Base-by-base conservation (phyloP, 805 yeast genomes). In the Ogataea angusta region DNA sequence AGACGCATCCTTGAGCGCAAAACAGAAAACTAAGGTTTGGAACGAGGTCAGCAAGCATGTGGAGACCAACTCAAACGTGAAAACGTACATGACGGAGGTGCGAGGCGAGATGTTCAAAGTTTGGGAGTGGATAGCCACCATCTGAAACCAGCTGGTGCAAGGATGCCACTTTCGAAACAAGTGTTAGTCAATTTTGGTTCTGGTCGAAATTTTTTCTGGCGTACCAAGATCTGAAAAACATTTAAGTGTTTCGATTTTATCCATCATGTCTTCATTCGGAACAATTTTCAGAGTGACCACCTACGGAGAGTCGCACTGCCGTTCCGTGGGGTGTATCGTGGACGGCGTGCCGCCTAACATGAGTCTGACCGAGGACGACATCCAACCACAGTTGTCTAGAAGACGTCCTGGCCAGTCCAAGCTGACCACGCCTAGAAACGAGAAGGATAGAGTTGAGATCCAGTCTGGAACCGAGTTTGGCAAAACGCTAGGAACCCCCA, bases 261-360 rank as follows among this genome's bases (percentile, higher is more conserved):
- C 7, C 40, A 22, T 34, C n/a, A 84, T 84, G 93, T 83, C 90
- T 32, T 72, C 87, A 6, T 85, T 84, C 57, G 93, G 93, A 42
- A 69, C 70, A 9, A 48, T 72, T 35, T 76, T 75, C 60, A 63
- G 68, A 46, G 98, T 91, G 51, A 91, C 98, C 48, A 91, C 99
- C 22, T 91, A 89, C 72, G 99, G 99, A 51, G 99, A 93, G 64
- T 88, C 96, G 7, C 99, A 93, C 70, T 93, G 99, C 70, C 85
- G 80, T 57, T 86, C 96, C 8, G 99, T 93, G 30, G 99, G 99
- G 23, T 93, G 98, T 68, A 93, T 93, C 47, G 96, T 93, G 28
- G 99, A 93, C 54, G 99, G 99, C 44, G 93, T 89, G 30, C 99
- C 99, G 22, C 97, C 99, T 21, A 96, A 96, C 23, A 73, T 93